Evolutionary conservation across 106 monocot genomes (phyloP).

Genomic region (Apostasia ramifera): DNA sequence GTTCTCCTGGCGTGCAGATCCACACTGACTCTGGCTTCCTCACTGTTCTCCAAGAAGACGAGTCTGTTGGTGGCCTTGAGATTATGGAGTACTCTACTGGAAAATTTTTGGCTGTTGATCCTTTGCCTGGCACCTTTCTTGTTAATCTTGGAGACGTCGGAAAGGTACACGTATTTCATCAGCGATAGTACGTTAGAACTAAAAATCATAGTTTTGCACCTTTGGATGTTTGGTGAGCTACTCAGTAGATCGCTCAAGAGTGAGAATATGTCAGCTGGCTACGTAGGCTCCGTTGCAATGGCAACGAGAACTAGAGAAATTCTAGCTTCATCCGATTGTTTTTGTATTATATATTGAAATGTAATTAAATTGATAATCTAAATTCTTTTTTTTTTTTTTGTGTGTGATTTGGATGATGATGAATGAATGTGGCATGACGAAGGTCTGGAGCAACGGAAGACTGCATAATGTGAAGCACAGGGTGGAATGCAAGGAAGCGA

Average conservation of each 20-base stretch:
- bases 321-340: no score
- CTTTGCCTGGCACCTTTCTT: conserved; percentile 46
- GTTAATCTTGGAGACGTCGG: conserved; percentile 60
- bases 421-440: neutral
- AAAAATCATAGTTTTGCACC: no score
- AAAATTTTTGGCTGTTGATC: conserved; percentile 33
- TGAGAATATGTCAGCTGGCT: no score
- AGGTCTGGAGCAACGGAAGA: conserved; percentile 46
- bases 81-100: conserved; percentile 32
- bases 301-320: no score
- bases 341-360: no score
- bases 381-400: neutral
- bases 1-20: conserved; percentile 41
- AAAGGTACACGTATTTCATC: conserved; percentile 19
- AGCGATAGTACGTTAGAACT: no score
- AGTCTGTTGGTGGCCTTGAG: conserved; percentile 55
- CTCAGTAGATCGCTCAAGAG: no score
- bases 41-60: conserved; percentile 66
- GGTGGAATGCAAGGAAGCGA: conserved; percentile 38
- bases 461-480: conserved; percentile 52
- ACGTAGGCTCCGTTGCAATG: no score
- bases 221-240: no score
- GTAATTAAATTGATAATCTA: no score
- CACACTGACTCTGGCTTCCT: conserved; percentile 59
- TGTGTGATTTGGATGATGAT: neutral